Base-by-base conservation (phyloP, 345 rosid genomes). In the Eucalyptus erythrocorys region DNA sequence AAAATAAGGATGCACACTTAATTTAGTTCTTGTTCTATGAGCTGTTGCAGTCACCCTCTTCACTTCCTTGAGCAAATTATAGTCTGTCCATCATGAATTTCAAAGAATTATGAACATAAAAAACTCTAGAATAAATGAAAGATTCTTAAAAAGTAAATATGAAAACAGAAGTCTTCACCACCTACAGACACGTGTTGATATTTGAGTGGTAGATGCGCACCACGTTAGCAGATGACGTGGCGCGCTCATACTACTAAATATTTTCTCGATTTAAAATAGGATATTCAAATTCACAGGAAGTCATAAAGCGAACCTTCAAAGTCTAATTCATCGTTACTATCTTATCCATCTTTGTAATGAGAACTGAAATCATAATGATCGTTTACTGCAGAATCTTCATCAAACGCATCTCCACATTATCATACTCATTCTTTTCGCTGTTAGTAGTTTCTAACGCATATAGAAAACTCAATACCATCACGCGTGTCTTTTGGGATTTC, bases 11-110 rank as follows among this genome's bases (percentile, higher is more conserved):
- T 57, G 50, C 42, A 91, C 92, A 42, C 94, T 89, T 79, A 96
- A 66, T 55, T 92, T 90, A 82, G 45, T 71, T 89, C 99, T 95
- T 90, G 24, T 91, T 91, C 98, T 94, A 90, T 43, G 85, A 48
- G 98, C 94, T 89, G 98, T 92, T 85, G 96, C 98, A 12, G 97
- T 91, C 7, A 92, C 95, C 91, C 98, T 95, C 93, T 94, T 97
- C 53, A 92, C 92, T 87, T 97, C 96, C 90, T 47, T 13, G 48
- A 45, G 48, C 48, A 45, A 45, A 45, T 45, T 45, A 45, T 45
- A 45, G 48, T 45, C 48, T 45, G 48, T n/a, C 7, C 47, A 76
- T 49, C 32, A 79, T 21, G 34, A 59, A 12, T 47, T 47, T 87
- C 24, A 42, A 50, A 64, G 80, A 53, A 47, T 45, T 14, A 27